Percentiles rank a stretch among this genome's conserved stretches.
Evolutionary conservation across 2,329 filamentous ascomycete species (phyloP).

Genomic region (Orbilia javanica): DNA sequence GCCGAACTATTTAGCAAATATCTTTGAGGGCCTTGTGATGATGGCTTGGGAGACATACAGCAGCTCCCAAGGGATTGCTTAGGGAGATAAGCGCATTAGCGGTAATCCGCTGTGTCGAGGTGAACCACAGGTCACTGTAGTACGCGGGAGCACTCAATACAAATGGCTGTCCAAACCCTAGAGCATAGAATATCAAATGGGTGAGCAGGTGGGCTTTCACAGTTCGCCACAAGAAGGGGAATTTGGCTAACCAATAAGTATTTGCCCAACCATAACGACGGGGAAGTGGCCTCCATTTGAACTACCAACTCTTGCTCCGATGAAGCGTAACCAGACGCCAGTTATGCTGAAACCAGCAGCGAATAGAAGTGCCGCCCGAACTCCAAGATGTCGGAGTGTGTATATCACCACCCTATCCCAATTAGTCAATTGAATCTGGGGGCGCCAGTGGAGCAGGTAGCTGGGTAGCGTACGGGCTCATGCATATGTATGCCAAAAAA

Average conservation of each 20-base stretch:
- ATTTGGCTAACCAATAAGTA: conserved; percentile 72
- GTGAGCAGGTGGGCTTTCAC: background rate
- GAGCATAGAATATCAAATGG: background rate
- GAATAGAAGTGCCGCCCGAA: conserved; percentile 80
- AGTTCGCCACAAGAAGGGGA: background rate
- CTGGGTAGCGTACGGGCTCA: conserved; percentile 72
- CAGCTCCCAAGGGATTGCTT: conserved; percentile 90
- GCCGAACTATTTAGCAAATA: background rate
- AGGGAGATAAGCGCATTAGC: conserved; percentile 87
- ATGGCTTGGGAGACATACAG: conserved; percentile 68
- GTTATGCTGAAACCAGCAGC: conserved; percentile 79
- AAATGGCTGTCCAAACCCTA: conserved; percentile 90
- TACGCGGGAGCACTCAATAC: conserved; percentile 88
- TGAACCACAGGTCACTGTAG: conserved; percentile 97
- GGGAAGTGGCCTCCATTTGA: conserved; percentile 74
- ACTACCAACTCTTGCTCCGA: conserved; percentile 69
- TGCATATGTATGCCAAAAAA: conserved; percentile 82
- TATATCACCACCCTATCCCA: conserved; percentile 72
- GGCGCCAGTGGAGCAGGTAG: background rate
- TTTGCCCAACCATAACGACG: conserved; percentile 88
- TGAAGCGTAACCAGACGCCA: conserved; percentile 94
- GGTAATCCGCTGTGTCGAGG: conserved; percentile 81
- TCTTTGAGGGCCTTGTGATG: background rate
- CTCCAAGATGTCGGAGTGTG: conserved; percentile 80
- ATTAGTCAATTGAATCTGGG: conserved; percentile 55